Evolutionary conservation across 1,284 basidiomycete genomes (phyloP).

Genomic region (Boletus semigastroideus): DNA sequence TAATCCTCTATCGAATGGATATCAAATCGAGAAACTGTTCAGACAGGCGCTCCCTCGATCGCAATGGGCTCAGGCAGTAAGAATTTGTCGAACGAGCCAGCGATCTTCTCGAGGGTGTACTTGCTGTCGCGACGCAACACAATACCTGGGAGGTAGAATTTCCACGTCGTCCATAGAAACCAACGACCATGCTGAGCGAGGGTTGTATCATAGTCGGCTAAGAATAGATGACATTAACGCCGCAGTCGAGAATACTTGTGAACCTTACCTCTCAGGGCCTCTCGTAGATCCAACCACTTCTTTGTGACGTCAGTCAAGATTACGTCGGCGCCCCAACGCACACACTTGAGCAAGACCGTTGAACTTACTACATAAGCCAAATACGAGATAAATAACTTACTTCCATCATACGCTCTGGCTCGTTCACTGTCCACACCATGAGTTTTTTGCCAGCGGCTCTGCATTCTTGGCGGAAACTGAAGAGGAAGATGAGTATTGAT

Average conservation of each 20-base stretch:
- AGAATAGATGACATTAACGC: constrained; percentile 8
- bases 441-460: constrained; percentile 79
- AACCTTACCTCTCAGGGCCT: constrained; percentile 59
- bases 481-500: constrained; percentile 15
- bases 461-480: constrained; percentile 78
- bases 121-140: constrained; percentile 32
- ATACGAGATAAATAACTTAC: constrained; percentile 38
- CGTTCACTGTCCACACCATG: constrained; percentile 98
- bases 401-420: constrained; percentile 92
- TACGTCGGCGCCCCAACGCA: constrained; percentile 87
- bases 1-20: constrained; percentile 2
- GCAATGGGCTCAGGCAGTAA: constrained; percentile 26
- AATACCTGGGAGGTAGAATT: constrained; percentile 58
- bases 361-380: neutral
- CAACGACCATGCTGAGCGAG: constrained; percentile 59
- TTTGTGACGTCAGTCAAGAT: constrained; percentile 88
- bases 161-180: constrained; percentile 74
- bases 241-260: neutral
- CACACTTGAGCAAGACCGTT: constrained; percentile 53
- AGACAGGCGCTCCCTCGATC: constrained; percentile 21
- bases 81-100: constrained; percentile 53
- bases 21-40: constrained; percentile 4
- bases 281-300: constrained; percentile 74
- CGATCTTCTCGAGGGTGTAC: constrained; percentile 46
- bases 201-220: constrained; percentile 69